Percentiles rank a stretch among this genome's conserved stretches.
Conservation (phyloP, 768 basidiomycete species). For the Termitomyces sp. region DNA sequence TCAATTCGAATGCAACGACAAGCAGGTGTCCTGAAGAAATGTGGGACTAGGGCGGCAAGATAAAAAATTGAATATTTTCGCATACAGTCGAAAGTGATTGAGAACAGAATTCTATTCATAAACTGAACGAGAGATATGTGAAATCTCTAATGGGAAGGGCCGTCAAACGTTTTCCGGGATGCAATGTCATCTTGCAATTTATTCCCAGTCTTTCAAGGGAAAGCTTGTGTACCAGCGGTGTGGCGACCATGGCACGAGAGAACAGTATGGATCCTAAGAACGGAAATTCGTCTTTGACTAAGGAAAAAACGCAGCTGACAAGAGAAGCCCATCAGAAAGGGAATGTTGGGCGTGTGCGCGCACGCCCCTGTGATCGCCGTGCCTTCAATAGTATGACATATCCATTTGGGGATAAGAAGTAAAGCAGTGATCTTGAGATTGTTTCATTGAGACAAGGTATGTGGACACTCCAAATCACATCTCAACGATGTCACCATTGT, state of each 20-base stretch:
- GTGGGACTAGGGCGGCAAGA: slow-evolving; percentile 27
- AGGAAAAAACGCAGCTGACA: not conserved
- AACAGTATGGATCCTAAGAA: too few relatives aligned
- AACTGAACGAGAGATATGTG: not conserved
- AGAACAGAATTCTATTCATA: not conserved
- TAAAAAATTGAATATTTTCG: slow-evolving; percentile 44
- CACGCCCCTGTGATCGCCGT: not conserved
- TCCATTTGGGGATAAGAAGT: not conserved
- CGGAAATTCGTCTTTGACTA: too few relatives aligned
- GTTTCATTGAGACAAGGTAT: not conserved
- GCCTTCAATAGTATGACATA: not conserved
- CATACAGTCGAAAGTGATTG: slow-evolving; percentile 18
- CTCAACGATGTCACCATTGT: not conserved
- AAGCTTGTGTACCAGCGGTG: not conserved
- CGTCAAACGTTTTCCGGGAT: not conserved
- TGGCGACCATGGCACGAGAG: not conserved
- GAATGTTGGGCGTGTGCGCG: not conserved
- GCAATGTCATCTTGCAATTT: not conserved
- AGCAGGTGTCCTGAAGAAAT: slow-evolving; percentile 28
- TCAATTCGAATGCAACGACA: slow-evolving; percentile 36
- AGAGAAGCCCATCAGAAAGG: not conserved
- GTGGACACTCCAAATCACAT: not conserved
- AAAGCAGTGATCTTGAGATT: not conserved
- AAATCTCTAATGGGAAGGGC: not conserved
- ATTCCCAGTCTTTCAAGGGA: not conserved